phyloP scores from a whole-genome alignment of 768 basidiomycete species.

The Kwoniella sp. region DNA sequence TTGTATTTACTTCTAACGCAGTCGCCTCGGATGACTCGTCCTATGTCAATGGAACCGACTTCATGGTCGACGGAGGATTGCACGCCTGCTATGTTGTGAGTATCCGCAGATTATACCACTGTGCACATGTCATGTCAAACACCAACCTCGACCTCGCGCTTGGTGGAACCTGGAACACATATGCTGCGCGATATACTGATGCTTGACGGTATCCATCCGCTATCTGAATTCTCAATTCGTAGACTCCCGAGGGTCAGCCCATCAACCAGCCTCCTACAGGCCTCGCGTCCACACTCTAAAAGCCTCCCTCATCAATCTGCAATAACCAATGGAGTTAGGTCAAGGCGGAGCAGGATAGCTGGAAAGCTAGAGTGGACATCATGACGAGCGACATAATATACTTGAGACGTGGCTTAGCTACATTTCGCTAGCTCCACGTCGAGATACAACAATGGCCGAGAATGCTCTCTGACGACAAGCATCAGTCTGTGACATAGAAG shows the following conservation, averaged over 20 bases:
- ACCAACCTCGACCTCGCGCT: no score
- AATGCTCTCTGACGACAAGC: no score
- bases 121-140: background rate
- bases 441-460: no score
- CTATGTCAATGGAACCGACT: slow-evolving; percentile 93
- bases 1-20: slow-evolving; percentile 54
- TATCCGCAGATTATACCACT: slow-evolving; percentile 10
- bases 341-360: no score
- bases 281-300: slow-evolving; percentile 22
- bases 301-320: no score
- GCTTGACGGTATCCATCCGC: background rate
- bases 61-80: slow-evolving; percentile 94
- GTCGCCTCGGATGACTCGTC: slow-evolving; percentile 94
- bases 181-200: background rate
- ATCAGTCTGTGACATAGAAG: no score
- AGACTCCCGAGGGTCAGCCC: slow-evolving; percentile 35
- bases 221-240: background rate
- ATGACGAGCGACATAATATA: no score
- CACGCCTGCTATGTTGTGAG: slow-evolving; percentile 79
- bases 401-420: no score
- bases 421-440: no score
- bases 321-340: no score
- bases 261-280: slow-evolving; percentile 28
- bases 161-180: no score
- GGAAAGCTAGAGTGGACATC: no score